A percentile compares a stretch with the other conserved stretches of the same genome.
Evolutionary conservation across 306 rosid genomes (phyloP).

Genomic region (Fragaria vesca): DNA sequence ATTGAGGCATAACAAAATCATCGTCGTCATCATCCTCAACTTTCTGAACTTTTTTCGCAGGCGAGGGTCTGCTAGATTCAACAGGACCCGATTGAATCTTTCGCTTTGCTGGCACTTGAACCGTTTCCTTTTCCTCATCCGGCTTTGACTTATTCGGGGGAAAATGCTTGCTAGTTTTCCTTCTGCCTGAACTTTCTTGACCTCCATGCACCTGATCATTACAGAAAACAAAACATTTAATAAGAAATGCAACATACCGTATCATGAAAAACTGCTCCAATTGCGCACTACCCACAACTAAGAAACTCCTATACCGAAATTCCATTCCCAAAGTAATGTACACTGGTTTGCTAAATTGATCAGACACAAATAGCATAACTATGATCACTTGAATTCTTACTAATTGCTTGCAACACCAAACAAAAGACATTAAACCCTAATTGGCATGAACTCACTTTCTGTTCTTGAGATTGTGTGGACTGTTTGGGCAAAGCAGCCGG

Average conservation of each 20-base stretch:
- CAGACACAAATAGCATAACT: neutral
- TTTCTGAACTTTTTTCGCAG: slow-evolving; percentile 42
- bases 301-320: neutral
- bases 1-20: slow-evolving; percentile 39
- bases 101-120: slow-evolving; percentile 64
- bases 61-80: slow-evolving; percentile 34
- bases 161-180: slow-evolving; percentile 82
- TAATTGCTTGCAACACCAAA: neutral
- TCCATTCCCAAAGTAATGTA: neutral
- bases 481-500: slow-evolving; percentile 26
- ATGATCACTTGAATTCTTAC: neutral
- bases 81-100: slow-evolving; percentile 48
- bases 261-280: neutral
- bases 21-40: slow-evolving; percentile 43
- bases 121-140: slow-evolving; percentile 48
- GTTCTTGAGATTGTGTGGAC: slow-evolving; percentile 34
- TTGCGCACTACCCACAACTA: neutral
- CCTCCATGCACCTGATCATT: slow-evolving; percentile 45
- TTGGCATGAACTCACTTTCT: slow-evolving; percentile 37
- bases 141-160: slow-evolving; percentile 46
- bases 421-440: neutral
- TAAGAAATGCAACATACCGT: neutral
- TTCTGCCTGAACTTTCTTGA: slow-evolving; percentile 60
- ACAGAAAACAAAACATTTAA: neutral
- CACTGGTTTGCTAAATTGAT: neutral